A percentile compares a stretch with the other conserved stretches of the same genome.
Conservation (phyloP, 169 alveolate species). For the Miamiensis avidus region DNA sequence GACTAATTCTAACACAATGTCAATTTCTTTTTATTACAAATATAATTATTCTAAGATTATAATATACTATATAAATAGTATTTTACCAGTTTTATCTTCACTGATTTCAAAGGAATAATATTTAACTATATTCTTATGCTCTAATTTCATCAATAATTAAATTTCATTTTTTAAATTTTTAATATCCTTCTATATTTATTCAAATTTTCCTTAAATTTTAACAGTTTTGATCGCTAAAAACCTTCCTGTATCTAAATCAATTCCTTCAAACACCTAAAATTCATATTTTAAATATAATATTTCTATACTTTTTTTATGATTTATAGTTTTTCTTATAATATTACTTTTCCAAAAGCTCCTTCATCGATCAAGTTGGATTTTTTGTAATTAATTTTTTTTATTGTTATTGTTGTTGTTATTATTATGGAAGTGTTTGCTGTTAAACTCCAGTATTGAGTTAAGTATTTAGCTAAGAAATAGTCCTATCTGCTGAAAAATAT, state of each 20-base stretch:
- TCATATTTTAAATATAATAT: too few species aligned
- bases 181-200: slow-evolving; percentile 9
- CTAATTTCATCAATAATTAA: slow-evolving; percentile 39
- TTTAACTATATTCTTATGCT: slow-evolving; percentile 62
- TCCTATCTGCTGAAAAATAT: too few species aligned
- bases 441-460: too few species aligned
- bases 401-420: too few species aligned
- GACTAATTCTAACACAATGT: slow-evolving; percentile 63
- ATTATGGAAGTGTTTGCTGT: too few species aligned
- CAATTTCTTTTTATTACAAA: slow-evolving; percentile 12
- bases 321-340: too few species aligned
- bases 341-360: not conserved
- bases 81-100: slow-evolving; percentile 32
- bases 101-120: slow-evolving; percentile 47
- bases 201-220: slow-evolving; percentile 25
- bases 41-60: not conserved
- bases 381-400: too few species aligned
- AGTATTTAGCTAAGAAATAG: too few species aligned
- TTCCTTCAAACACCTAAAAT: not conserved
- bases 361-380: not conserved
- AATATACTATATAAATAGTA: not conserved
- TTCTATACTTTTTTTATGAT: too few species aligned
- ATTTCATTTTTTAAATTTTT: slow-evolving; percentile 53
- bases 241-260: not conserved
- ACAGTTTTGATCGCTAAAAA: slow-evolving; percentile 64